Percentiles rank a stretch among this genome's conserved stretches.
These are phyloP conservation scores for Chlorella sp. DNA, from an alignment of 139 green algal genomes.

Conservation along the genomic window DNA sequence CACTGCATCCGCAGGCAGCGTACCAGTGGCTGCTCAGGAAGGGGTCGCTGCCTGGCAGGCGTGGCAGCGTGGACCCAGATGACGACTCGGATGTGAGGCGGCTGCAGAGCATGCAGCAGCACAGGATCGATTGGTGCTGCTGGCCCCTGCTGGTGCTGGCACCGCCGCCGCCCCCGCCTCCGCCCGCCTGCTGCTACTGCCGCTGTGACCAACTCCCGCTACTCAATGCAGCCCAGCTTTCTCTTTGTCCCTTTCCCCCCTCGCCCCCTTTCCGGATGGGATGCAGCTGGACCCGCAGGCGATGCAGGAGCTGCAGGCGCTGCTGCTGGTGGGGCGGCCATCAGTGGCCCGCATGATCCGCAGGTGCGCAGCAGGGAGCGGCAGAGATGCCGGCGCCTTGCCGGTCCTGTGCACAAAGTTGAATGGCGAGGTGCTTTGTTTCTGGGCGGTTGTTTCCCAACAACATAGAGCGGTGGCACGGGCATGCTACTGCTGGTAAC, in stretches of 20 bases:
- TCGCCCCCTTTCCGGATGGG: not conserved
- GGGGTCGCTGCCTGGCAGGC: not conserved
- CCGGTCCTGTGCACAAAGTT: too few relatives aligned
- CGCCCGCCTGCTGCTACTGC: not conserved
- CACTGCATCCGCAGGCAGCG: not conserved
- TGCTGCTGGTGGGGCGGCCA: conserved; percentile 18
- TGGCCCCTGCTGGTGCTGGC: not conserved
- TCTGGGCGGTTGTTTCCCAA: too few relatives aligned
- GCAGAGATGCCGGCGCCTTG: too few relatives aligned
- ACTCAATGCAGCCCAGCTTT: not conserved
- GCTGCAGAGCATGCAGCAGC: too few relatives aligned
- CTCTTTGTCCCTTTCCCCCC: not conserved
- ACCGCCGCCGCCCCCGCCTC: not conserved
- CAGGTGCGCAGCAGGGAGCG: too few relatives aligned
- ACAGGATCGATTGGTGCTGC: not conserved
- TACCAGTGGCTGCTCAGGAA: not conserved
- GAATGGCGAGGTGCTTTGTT: too few relatives aligned
- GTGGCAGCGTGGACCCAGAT: not conserved
- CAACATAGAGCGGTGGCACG: too few relatives aligned
- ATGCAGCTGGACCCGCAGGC: conserved; percentile 1
- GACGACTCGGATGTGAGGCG: conserved; percentile 15
- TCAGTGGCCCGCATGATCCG: not conserved
- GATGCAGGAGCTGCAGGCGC: conserved; percentile 20
- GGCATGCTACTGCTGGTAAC: too few relatives aligned
- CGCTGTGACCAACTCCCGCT: not conserved